A percentile compares a stretch with the other conserved stretches of the same genome.
These are phyloP conservation scores for Pseudogymnoascus sp. DNA, from an alignment of 2,329 filamentous ascomycete genomes.

Conservation along the genomic window DNA sequence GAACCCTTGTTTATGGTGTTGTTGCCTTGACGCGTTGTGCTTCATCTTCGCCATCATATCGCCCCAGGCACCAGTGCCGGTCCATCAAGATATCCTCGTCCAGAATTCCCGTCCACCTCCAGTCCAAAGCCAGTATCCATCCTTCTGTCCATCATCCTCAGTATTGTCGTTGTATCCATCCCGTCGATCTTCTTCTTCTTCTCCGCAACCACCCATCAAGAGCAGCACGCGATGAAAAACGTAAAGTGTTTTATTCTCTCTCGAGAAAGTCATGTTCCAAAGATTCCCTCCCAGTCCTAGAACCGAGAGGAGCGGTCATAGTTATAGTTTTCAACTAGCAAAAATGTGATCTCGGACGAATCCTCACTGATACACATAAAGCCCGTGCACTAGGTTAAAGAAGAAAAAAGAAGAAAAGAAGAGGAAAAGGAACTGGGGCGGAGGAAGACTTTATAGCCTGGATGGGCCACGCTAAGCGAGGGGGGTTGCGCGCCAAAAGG, in stretches of 20 bases:
- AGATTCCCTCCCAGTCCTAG: conserved; percentile 69
- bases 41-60: neutral
- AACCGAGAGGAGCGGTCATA: conserved; percentile 67
- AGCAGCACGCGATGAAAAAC: conserved; percentile 45
- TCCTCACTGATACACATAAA: conserved; percentile 80
- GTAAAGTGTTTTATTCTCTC: conserved; percentile 22
- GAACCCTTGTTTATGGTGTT: neutral
- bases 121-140: neutral
- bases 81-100: neutral
- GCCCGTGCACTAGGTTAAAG: conserved; percentile 37
- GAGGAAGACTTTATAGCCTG: neutral
- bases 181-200: conserved; percentile 31
- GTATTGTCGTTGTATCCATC: neutral
- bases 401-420: conserved; percentile 9
- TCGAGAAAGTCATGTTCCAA: conserved; percentile 46
- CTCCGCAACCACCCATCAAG: conserved; percentile 39
- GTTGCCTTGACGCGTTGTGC: neutral
- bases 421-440: neutral
- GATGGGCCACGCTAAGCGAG: neutral
- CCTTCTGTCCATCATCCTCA: neutral
- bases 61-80: neutral
- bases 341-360: conserved; percentile 80
- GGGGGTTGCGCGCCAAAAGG: neutral
- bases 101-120: neutral
- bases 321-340: conserved; percentile 53